Conservation (phyloP, 345 rosid genomes). For the Gossypium sturtianum region DNA sequence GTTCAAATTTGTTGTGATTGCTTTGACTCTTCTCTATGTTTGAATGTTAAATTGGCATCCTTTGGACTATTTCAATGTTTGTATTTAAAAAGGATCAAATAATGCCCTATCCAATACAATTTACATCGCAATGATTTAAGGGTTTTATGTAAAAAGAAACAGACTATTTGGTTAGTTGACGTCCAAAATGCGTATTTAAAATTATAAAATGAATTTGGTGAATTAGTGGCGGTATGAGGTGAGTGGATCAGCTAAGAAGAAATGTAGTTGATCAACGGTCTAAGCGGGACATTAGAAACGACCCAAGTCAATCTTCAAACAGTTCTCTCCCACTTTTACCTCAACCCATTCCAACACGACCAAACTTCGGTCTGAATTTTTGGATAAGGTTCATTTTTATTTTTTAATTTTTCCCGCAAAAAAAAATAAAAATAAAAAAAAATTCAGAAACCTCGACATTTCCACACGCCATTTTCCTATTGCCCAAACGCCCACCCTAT, state of each 20-base stretch:
- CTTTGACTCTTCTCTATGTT: not conserved
- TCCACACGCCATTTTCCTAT: conserved; percentile 21
- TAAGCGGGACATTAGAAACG: conserved; percentile 9
- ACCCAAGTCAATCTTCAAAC: conserved; percentile 19
- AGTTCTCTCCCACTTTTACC: not conserved
- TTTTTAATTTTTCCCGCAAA: not conserved
- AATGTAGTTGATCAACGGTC: not conserved
- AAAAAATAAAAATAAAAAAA: not conserved
- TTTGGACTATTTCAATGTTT: not conserved
- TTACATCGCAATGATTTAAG: too few relatives aligned
- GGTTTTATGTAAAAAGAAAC: too few relatives aligned
- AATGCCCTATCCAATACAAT: too few relatives aligned
- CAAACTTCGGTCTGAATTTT: conserved; percentile 1
- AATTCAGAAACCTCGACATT: conserved; percentile 20
- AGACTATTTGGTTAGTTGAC: too few relatives aligned
- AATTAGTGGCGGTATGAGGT: not conserved
- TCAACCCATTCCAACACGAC: not conserved
- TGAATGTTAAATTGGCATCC: not conserved
- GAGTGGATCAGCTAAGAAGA: too few relatives aligned
- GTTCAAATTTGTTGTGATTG: not conserved
- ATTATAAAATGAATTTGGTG: not conserved
- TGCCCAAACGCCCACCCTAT: not conserved
- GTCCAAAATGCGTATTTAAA: too few relatives aligned
- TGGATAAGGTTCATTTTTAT: conserved; percentile 35
- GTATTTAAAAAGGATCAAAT: too few relatives aligned